Evolutionary conservation across 768 basidiomycete species (phyloP).

Genomic region (Mycena metata): DNA sequence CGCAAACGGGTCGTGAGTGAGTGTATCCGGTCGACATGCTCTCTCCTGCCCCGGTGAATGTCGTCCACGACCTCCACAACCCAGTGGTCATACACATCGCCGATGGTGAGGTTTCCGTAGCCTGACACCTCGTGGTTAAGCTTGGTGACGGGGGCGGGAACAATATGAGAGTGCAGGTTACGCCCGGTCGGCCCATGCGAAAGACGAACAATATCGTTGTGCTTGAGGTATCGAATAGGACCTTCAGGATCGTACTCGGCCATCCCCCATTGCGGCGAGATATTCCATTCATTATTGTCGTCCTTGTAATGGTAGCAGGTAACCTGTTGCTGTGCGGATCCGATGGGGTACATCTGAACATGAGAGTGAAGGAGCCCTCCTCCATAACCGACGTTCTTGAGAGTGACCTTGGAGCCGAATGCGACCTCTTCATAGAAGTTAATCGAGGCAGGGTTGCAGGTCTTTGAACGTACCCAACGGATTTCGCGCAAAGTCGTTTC

Average conservation of each 20-base stretch:
- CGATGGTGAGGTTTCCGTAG: slow-evolving; percentile 92
- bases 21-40: slow-evolving; percentile 78
- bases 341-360: slow-evolving; percentile 93
- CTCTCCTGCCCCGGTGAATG: slow-evolving; percentile 70
- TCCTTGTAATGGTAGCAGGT: slow-evolving; percentile 99
- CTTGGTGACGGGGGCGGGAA: slow-evolving; percentile 91
- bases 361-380: slow-evolving; percentile 98
- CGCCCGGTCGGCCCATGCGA: slow-evolving; percentile 86
- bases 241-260: slow-evolving; percentile 74
- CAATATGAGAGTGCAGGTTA: slow-evolving; percentile 92
- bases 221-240: slow-evolving; percentile 75
- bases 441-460: slow-evolving; percentile 5
- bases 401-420: slow-evolving; percentile 88
- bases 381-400: slow-evolving; percentile 98
- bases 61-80: slow-evolving; percentile 95
- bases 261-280: slow-evolving; percentile 88
- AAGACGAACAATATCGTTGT: slow-evolving; percentile 87
- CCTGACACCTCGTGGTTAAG: slow-evolving; percentile 92
- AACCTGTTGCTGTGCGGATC: slow-evolving; percentile 94
- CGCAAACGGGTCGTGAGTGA: slow-evolving; percentile 92
- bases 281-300: slow-evolving; percentile 92
- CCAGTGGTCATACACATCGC: slow-evolving; percentile 94
- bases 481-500: slow-evolving; percentile 93
- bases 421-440: slow-evolving; percentile 74
- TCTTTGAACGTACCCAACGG: slow-evolving; percentile 75